A percentile compares a stretch with the other conserved stretches of the same genome.
Evolutionary conservation across 176 grass and related monocot species (phyloP).

Genomic region (Poa pratensis): DNA sequence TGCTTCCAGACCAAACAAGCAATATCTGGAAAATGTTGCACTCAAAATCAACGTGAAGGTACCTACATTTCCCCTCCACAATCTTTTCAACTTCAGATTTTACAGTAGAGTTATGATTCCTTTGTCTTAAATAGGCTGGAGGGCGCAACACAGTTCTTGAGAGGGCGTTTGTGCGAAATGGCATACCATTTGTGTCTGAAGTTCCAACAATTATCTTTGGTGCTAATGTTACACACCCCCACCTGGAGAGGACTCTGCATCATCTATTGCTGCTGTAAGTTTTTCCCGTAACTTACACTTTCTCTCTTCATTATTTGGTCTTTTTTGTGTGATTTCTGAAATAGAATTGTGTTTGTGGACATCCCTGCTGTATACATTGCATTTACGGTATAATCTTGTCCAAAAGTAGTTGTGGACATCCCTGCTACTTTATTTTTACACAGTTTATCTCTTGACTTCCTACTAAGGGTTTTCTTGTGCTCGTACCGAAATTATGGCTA

Average conservation of each 20-base stretch:
- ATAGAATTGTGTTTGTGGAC: neutral
- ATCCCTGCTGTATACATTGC: neutral
- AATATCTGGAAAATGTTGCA: slow-evolving; percentile 84
- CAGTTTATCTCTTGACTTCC: no score
- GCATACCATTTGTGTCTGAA: slow-evolving; percentile 65
- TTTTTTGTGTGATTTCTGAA: neutral
- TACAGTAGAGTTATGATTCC: neutral
- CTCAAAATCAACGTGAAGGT: slow-evolving; percentile 97
- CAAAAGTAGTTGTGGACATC: no score
- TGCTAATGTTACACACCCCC: slow-evolving; percentile 79
- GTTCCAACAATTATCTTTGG: slow-evolving; percentile 78
- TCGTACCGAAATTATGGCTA: no score
- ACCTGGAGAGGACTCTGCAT: slow-evolving; percentile 77
- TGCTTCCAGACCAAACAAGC: slow-evolving; percentile 60
- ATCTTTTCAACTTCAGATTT: neutral
- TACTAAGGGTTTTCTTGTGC: no score
- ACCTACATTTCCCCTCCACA: neutral
- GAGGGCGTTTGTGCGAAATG: slow-evolving; percentile 44
- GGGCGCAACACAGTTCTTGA: slow-evolving; percentile 80
- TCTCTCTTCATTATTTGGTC: neutral
- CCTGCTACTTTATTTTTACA: no score
- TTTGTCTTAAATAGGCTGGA: slow-evolving; percentile 53
- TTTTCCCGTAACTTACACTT: neutral
- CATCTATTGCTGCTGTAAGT: slow-evolving; percentile 83
- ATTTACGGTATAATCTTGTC: no score